phyloP scores from a whole-genome alignment of 1,284 basidiomycete species.

The Ceratorhiza oryzae-sativae region DNA sequence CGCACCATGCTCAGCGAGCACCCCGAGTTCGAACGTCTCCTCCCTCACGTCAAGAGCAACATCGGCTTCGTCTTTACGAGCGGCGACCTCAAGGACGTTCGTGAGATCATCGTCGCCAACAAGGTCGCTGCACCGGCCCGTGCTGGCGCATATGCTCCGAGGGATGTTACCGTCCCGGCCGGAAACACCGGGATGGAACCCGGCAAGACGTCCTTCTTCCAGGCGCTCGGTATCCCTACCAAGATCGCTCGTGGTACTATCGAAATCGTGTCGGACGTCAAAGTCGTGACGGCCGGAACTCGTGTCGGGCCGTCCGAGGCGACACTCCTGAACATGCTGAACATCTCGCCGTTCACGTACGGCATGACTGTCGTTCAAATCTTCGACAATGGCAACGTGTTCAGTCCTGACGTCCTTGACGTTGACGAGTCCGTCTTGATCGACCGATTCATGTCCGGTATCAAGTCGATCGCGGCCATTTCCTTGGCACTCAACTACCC shows the following conservation, averaged over 20 bases:
- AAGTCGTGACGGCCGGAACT: constrained; percentile 90
- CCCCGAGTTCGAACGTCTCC: constrained; percentile 95
- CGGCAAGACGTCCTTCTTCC: constrained; percentile 99
- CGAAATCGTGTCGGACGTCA: constrained; percentile 97
- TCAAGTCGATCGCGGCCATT: constrained; percentile 96
- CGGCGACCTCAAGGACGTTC: constrained; percentile 92
- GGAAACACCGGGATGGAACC: constrained; percentile 99
- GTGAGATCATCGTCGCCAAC: constrained; percentile 92
- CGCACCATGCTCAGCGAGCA: constrained; percentile 87
- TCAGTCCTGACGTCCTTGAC: constrained; percentile 92
- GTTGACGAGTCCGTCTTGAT: constrained; percentile 91
- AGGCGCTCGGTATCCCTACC: constrained; percentile 99
- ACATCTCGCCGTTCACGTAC: constrained; percentile 98
- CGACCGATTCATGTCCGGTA: constrained; percentile 88
- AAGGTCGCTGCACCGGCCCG: constrained; percentile 98
- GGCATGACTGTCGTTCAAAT: constrained; percentile 97
- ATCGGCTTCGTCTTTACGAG: constrained; percentile 99
- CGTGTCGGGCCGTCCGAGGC: constrained; percentile 98
- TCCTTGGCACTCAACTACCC: constrained; percentile 97
- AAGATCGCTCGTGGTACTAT: constrained; percentile 99
- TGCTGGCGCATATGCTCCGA: constrained; percentile 95
- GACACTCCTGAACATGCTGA: constrained; percentile 98
- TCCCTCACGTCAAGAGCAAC: constrained; percentile 96
- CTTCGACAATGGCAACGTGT: constrained; percentile 90
- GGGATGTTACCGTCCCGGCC: constrained; percentile 90